phyloP scores from a whole-genome alignment of 2,329 filamentous ascomycete species.

The Endothia cerciana region DNA sequence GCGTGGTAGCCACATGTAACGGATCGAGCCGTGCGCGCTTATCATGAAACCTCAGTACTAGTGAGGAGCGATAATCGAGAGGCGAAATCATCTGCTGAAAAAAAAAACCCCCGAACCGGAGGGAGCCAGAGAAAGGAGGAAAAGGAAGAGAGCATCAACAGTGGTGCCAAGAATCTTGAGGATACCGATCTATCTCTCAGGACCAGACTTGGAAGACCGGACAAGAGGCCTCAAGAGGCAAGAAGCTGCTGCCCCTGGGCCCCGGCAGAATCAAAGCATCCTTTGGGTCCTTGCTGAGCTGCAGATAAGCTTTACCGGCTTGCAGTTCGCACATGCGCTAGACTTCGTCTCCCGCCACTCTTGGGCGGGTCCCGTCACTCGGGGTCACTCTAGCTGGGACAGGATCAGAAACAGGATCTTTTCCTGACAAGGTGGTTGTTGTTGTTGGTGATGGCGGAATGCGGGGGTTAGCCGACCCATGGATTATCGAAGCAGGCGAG shows the following conservation, averaged over 20 bases:
- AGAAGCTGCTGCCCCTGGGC: background rate
- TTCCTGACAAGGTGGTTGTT: background rate
- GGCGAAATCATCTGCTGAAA: background rate
- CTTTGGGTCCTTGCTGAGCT: background rate
- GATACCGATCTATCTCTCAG: background rate
- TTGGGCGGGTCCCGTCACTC: background rate
- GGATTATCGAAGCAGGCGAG: background rate
- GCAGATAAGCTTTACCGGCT: conserved; percentile 11
- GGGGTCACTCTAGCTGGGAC: background rate
- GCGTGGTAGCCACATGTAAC: conserved; percentile 1
- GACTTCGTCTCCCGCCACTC: conserved; percentile 2
- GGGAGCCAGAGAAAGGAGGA: background rate
- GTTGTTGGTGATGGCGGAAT: background rate
- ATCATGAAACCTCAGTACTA: background rate
- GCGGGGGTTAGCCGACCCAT: conserved; percentile 5
- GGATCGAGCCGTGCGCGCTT: conserved; percentile 3
- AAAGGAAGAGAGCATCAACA: background rate
- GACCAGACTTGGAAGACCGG: background rate
- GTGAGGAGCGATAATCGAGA: background rate
- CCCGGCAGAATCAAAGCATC: background rate
- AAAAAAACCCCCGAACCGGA: background rate
- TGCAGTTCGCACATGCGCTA: background rate
- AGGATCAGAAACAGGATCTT: conserved; percentile 4
- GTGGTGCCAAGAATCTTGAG: background rate
- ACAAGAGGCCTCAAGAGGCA: conserved; percentile 13